Evolutionary conservation across 2,329 filamentous ascomycete genomes (phyloP), one percentile per base, ranked within the genome.

Genomic region (Penicillium psychrosexuale): DNA sequence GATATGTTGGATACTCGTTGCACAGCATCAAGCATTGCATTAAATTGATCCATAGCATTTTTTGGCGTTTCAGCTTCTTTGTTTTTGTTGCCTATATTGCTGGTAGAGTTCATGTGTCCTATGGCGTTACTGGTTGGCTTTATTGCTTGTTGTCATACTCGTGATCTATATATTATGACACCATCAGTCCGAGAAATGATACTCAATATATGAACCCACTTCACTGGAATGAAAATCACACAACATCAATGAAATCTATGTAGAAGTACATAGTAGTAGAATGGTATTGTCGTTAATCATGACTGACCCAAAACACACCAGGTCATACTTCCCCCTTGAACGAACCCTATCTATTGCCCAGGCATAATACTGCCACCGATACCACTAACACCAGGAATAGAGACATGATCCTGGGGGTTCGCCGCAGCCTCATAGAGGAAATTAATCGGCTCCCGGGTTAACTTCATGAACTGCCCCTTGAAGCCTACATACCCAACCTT

Each of bases 371-470:
- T 70, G 47, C 69, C 66, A 27, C 72, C 68, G 60, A 73, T 58
- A 17, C 73, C 72, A 49, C 66, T 71, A 47, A 79, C 67, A 28
- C 77, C 75, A 54, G 75, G 71, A 45, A 78, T 75, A 45, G 75
- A 70, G 61, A 75, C 75, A 76, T 99, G 94, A 76, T 99, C 94
- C 44, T 78, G 84, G 12, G 93, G 94, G 72, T 97, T 96, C 34
- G 94, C 88, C 27, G 93, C 93, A 17, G 91, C 89, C 81, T 99
- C 94, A 73, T 97, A 99, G 57, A 96, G 67, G 65, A 97, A 93
- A 63, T 88, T 91, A 7, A 88, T 79, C 1, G 94, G 91, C 69
- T 93, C 90, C 52, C 88, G 82, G 44, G 88, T 94, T 67, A 96
- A 75, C 70, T 86, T 85, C 83, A 94, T 94, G 81, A 91, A 97